A percentile compares a stretch with the other conserved stretches of the same genome.
These are phyloP conservation scores for Claviceps fusiformis DNA, from an alignment of 2,329 filamentous ascomycete species.

Conservation along the genomic window DNA sequence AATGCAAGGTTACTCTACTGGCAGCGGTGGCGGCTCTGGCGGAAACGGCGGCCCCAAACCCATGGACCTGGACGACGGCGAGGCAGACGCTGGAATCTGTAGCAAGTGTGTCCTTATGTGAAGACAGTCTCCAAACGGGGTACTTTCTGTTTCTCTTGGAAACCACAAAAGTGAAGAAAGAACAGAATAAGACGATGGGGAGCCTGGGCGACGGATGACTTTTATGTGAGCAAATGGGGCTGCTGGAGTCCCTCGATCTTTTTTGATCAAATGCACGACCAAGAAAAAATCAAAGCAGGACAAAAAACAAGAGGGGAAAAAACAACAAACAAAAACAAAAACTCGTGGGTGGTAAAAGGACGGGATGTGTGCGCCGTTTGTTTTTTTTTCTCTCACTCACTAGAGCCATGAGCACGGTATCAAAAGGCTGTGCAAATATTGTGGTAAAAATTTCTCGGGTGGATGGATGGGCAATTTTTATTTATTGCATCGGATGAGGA, in stretches of 20 bases:
- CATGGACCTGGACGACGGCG: constrained; percentile 64
- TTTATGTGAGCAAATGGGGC: neutral
- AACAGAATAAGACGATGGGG: neutral
- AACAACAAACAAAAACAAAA: neutral
- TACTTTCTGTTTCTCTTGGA: neutral
- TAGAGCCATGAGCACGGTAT: constrained; percentile 3
- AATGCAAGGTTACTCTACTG: constrained; percentile 75
- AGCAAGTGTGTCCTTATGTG: constrained; percentile 81
- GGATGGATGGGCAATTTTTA: constrained; percentile 12
- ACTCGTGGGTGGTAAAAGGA: neutral
- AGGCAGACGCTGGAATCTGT: constrained; percentile 65
- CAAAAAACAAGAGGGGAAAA: neutral
- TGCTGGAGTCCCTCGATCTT: neutral
- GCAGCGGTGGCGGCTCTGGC: constrained; percentile 50
- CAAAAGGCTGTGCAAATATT: constrained; percentile 1
- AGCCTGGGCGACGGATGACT: neutral
- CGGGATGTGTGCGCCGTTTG: neutral
- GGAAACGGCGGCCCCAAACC: constrained; percentile 51
- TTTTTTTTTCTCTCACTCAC: neutral
- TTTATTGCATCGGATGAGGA: constrained; percentile 25
- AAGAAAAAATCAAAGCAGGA: no score
- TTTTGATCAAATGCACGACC: neutral
- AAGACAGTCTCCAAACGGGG: constrained; percentile 14
- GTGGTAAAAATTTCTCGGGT: neutral
- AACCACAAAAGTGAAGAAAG: neutral